These are phyloP conservation scores for Rhodotorula graminis DNA, from an alignment of 768 basidiomycete species.

Conservation along the genomic window DNA sequence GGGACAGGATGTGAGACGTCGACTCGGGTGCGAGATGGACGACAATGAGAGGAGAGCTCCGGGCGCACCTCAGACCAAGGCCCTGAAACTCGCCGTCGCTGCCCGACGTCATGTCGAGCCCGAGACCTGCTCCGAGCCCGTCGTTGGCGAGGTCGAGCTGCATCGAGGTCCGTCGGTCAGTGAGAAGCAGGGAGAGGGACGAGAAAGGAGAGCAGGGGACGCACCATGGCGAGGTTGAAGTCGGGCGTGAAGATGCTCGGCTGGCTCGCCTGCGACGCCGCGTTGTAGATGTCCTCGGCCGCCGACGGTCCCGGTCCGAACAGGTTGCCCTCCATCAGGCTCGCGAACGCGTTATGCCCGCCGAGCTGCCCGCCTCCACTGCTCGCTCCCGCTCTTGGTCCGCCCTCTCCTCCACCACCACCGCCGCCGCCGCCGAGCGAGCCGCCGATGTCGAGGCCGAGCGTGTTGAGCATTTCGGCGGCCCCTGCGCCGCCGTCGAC, in stretches of 20 bases:
- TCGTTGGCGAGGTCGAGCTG: slow-evolving; percentile 41
- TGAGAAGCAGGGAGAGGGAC: no score
- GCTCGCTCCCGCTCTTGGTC: no score
- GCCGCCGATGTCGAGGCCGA: slow-evolving; percentile 21
- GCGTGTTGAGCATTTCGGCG: slow-evolving; percentile 19
- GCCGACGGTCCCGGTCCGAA: not conserved
- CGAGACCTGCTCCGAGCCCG: slow-evolving; percentile 21
- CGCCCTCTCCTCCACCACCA: not conserved
- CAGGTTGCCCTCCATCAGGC: not conserved
- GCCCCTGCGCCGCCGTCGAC: not conserved
- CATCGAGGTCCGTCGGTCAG: slow-evolving; percentile 69
- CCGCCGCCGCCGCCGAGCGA: slow-evolving; percentile 1
- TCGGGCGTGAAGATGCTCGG: slow-evolving; percentile 11
- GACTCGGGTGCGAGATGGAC: not conserved
- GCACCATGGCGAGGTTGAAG: slow-evolving; percentile 38
- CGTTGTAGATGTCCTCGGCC: not conserved
- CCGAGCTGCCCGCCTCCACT: not conserved
- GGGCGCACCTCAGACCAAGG: slow-evolving; percentile 38
- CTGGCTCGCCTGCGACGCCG: not conserved
- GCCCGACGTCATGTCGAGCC: slow-evolving; percentile 24
- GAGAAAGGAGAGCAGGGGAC: not conserved
- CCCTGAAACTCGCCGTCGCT: slow-evolving; percentile 40
- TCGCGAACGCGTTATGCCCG: not conserved
- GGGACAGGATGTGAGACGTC: slow-evolving; percentile 16
- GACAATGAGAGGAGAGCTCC: not conserved